Percentiles rank a stretch among this genome's conserved stretches.
phyloP scores from a whole-genome alignment of 306 rosid genomes.

The Begonia peltatifolia region DNA sequence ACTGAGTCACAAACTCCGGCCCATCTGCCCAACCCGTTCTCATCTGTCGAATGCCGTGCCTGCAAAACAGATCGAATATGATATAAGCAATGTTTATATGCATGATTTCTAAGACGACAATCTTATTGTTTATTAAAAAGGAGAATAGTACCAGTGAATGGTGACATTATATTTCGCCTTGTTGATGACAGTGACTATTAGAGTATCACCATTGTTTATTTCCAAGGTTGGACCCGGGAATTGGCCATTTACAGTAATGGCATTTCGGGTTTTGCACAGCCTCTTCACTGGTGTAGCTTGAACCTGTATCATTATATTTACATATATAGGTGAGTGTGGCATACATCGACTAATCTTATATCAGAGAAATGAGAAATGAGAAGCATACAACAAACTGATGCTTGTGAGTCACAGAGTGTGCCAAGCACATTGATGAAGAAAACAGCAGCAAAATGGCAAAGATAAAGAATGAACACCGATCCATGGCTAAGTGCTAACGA shows the following conservation, averaged over 20 bases:
- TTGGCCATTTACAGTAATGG: conserved; percentile 83
- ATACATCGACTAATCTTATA: not conserved
- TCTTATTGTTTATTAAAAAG: not conserved
- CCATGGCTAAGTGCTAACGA: conserved; percentile 5
- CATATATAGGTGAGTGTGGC: not conserved
- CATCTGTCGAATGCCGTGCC: conserved; percentile 87
- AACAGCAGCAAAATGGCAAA: conserved; percentile 40
- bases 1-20: conserved; percentile 88
- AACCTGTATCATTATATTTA: conserved; percentile 19
- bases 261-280: conserved; percentile 84
- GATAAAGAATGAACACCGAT: conserved; percentile 12
- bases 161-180: conserved; percentile 78
- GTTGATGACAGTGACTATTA: conserved; percentile 59
- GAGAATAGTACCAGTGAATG: conserved; percentile 58
- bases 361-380: not conserved
- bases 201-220: conserved; percentile 68
- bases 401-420: conserved; percentile 40
- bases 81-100: no score
- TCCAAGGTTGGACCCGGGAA: conserved; percentile 91
- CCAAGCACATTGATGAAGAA: conserved; percentile 32
- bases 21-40: conserved; percentile 98
- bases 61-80: conserved; percentile 5
- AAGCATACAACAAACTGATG: conserved; percentile 69
- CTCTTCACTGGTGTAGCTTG: conserved; percentile 97
- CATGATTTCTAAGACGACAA: not conserved